Evolutionary conservation across 805 yeast species (phyloP).

Genomic region (Cyberlindnera xylosilytica): DNA sequence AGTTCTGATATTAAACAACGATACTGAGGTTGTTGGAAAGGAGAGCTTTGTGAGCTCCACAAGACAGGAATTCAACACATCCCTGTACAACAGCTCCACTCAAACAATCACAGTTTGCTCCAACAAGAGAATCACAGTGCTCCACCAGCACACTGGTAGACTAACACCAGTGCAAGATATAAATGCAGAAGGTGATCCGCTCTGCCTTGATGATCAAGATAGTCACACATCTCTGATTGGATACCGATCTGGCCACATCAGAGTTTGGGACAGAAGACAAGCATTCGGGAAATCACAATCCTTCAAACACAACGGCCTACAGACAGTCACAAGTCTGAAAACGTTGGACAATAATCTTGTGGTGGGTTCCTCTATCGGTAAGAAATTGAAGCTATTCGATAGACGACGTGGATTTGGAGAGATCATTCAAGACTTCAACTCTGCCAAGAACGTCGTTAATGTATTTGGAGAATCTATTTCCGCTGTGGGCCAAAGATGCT

Average conservation of each 20-base stretch:
- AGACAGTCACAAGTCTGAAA: conserved; percentile 14
- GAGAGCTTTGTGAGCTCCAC: neutral
- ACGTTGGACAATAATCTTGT: neutral
- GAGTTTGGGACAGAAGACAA: conserved; percentile 20
- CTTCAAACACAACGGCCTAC: conserved; percentile 2
- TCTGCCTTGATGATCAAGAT: conserved; percentile 14
- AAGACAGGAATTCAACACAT: conserved; percentile 14
- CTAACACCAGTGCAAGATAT: neutral
- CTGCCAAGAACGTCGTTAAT: conserved; percentile 12
- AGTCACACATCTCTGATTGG: conserved; percentile 14
- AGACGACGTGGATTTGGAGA: conserved; percentile 8
- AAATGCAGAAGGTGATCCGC: conserved; percentile 16
- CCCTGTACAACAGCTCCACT: conserved; percentile 2
- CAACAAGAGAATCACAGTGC: conserved; percentile 1
- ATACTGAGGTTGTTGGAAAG: conserved; percentile 3
- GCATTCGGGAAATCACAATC: neutral
- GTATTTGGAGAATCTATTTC: conserved; percentile 13
- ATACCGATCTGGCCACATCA: conserved; percentile 18
- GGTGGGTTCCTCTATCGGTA: conserved; percentile 14
- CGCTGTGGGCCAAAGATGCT: neutral
- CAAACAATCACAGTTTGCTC: conserved; percentile 9
- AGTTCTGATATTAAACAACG: conserved; percentile 1
- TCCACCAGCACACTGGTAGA: too few relatives aligned
- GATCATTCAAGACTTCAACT: conserved; percentile 1
- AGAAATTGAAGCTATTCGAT: conserved; percentile 12